Base-by-base conservation (phyloP, 2,329 filamentous ascomycete species). In the Calonectria pseudoreteaudii region DNA sequence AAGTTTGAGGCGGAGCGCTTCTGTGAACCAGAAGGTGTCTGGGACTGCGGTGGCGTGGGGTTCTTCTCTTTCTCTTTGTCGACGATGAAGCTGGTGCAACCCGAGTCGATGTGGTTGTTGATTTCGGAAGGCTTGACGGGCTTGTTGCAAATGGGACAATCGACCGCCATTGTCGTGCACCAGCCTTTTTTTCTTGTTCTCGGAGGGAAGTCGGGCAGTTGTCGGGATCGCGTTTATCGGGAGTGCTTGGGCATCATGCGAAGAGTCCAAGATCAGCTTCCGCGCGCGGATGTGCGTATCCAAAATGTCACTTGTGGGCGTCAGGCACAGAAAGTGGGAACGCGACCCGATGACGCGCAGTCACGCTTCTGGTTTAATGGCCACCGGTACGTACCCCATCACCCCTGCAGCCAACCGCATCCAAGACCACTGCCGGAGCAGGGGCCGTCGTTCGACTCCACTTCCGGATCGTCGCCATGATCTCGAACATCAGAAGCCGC, bases 21-120 rank as follows among this genome's bases (percentile, higher is more conserved):
- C 80, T 89, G 87, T 5, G 87, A 82, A 2, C 85, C 82, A 18
- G 79, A 77, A 62, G 84, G 83, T 23, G 85, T 77, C 72, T 81
- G 81, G 56, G 81, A 84, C 62, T 80, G 79, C 14, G 79, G 79
- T 23, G 79, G 79, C 68, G 82, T 78, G 6, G 80, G 84, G 60
- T 76, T 81, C 34, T 82, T 81, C 13, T 82, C 81, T 30, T 82
- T 81, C 13, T 82, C 79, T 78, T 87, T 81, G 73, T 92, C 90
- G 82, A 93, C 86, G 75, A 97, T 83, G 82, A 93, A 93, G 44
- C 87, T 88, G 74, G 90, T 85, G 86, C 96, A 98, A 76, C 90
- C 91, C 36, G 95, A 96, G 86, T 98, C 97, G 82, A 98, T 92
- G 84, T 98, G 96, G 78, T 90, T 89, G 86, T 98, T 98, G 88